Conservation (phyloP, 2,329 filamentous ascomycete species). For the Colletotrichum sp. region DNA sequence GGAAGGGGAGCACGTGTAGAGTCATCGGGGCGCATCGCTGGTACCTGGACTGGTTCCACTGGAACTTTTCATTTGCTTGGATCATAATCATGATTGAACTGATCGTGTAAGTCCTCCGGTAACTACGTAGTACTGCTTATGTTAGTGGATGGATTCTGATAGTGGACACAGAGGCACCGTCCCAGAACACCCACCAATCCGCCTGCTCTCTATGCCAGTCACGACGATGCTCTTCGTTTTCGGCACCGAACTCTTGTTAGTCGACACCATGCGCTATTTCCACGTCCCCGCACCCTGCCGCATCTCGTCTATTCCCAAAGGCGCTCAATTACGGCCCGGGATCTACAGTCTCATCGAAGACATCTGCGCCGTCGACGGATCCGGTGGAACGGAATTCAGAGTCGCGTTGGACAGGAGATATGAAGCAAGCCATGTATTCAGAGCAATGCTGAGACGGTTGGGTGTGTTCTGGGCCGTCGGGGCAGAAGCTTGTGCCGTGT, state of each 20-base stretch:
- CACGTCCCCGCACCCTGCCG: conserved; percentile 51
- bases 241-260: conserved; percentile 52
- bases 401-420: conserved; percentile 56
- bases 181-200: conserved; percentile 39
- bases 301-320: conserved; percentile 56
- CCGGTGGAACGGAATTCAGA: conserved; percentile 56
- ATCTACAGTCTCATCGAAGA: conserved; percentile 62
- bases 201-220: conserved; percentile 57
- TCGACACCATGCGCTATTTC: conserved; percentile 51
- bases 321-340: conserved; percentile 54
- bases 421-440: conserved; percentile 56
- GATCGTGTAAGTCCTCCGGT: conserved; percentile 41
- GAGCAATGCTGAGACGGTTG: conserved; percentile 55
- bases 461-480: conserved; percentile 55
- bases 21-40: conserved; percentile 36
- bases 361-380: conserved; percentile 56
- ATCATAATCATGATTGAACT: conserved; percentile 61
- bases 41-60: conserved; percentile 62
- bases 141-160: neutral
- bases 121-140: neutral
- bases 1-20: conserved; percentile 55
- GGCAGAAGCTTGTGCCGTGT: conserved; percentile 24
- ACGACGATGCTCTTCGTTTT: conserved; percentile 57
- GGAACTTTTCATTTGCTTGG: conserved; percentile 60
- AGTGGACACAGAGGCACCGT: conserved; percentile 16